Evolutionary conservation across 805 yeast genomes (phyloP), one percentile per base, ranked within the genome.

Genomic region (Yarrowia sp.): DNA sequence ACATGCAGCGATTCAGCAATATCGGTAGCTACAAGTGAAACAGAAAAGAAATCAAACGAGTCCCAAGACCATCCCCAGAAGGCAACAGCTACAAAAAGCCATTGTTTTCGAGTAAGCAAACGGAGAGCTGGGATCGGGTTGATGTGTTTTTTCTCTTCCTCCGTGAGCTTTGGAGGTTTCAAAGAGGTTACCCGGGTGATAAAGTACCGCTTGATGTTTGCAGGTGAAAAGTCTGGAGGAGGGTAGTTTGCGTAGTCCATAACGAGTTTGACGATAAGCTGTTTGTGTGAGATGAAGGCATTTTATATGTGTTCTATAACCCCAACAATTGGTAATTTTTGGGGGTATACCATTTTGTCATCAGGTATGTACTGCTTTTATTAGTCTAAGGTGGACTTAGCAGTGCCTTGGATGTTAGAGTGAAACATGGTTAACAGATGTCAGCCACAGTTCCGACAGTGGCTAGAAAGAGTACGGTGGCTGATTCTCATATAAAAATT

Each of bases 1-100:
- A 74, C 76, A 42, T 33, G 6, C 15, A 48, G 55, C 11, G 32
- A 7, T 18, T 35, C 32, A 15, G 55, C 55, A 10, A 48, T 77
- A 1, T 77, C 73, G 1, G 80, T 65, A 3, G 82, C 86, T 63
- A 84, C 81, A 50, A 86, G 78, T 10, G 88, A 81, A 8, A 85
- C 86, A 33, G 83, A 77, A 71, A 88, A 87, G 75, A 85, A 87
- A 69, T 87, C 91, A 74, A 87, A 82, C 2, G 90, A 86, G 70
- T 86, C 92, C 81, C 86, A 80, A 1, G 88, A 79, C 91, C 92
- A 88, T 32, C 86, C 88, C 38, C 76, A 72, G 69, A 84, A 83
- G 1, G 88, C 90, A 71, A 85, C 78, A 22, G 79, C 71, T 70
- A 87, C 86, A 66, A 81, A 83, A 66, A 80, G 78, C 89, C 91